Percentiles rank a stretch among this genome's conserved stretches.
These are phyloP conservation scores for Candida sojae DNA, from an alignment of 1,139 yeast genomes.

Conservation along the genomic window DNA sequence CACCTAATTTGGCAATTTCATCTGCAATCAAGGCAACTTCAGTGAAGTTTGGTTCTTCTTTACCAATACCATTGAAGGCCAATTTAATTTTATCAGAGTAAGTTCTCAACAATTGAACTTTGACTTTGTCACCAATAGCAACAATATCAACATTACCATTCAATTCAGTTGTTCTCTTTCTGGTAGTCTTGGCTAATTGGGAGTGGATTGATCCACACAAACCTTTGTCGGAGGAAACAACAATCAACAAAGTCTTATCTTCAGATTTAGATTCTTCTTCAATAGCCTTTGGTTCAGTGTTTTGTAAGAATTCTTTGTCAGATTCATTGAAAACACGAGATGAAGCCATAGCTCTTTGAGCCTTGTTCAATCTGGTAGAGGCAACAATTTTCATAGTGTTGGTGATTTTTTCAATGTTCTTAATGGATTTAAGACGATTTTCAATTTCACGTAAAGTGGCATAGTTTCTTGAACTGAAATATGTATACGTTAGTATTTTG, in stretches of 20 bases:
- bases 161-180: slow-evolving; percentile 59
- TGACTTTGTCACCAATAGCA: slow-evolving; percentile 92
- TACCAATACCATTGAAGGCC: slow-evolving; percentile 89
- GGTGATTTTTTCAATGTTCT: slow-evolving; percentile 98
- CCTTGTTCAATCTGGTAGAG: slow-evolving; percentile 93
- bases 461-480: slow-evolving; percentile 61
- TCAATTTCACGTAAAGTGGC: slow-evolving; percentile 99
- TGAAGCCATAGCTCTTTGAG: slow-evolving; percentile 91
- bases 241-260: slow-evolving; percentile 66
- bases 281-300: slow-evolving; percentile 72
- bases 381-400: slow-evolving; percentile 99
- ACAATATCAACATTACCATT: slow-evolving; percentile 77
- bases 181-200: slow-evolving; percentile 86
- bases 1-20: slow-evolving; percentile 68
- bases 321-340: slow-evolving; percentile 85
- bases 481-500: background rate
- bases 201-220: slow-evolving; percentile 98
- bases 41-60: slow-evolving; percentile 90
- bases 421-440: slow-evolving; percentile 95
- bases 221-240: slow-evolving; percentile 96
- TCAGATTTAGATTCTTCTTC: slow-evolving; percentile 52
- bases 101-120: slow-evolving; percentile 84
- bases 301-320: slow-evolving; percentile 75
- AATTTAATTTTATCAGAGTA: slow-evolving; percentile 68
- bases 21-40: slow-evolving; percentile 91